Conservation (phyloP, 352 stramenopile species). For the Phytophthora capsici region DNA sequence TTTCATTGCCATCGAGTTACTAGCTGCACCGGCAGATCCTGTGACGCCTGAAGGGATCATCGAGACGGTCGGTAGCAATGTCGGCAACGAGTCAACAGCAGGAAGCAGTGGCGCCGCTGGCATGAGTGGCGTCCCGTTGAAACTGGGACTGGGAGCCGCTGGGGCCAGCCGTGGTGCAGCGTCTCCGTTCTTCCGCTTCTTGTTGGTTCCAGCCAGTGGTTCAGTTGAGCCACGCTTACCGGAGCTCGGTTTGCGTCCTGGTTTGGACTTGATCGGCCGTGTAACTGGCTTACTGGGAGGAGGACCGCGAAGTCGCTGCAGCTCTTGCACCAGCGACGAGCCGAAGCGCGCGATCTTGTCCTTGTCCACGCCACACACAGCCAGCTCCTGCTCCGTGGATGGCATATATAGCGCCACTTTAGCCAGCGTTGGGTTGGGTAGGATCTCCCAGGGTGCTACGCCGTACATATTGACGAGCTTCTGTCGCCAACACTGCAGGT, state of each 20-base stretch:
- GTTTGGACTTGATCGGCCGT: conserved; percentile 24
- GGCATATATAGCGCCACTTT: conserved; percentile 73
- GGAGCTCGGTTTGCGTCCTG: conserved; percentile 22
- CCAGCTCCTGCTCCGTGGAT: conserved; percentile 60
- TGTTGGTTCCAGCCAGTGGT: conserved; percentile 17
- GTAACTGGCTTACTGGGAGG: conserved; percentile 11
- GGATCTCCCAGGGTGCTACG: conserved; percentile 72
- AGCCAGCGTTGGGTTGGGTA: conserved; percentile 75
- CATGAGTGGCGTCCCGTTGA: conserved; percentile 45
- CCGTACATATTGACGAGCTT: conserved; percentile 81
- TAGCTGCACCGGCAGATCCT: conserved; percentile 3
- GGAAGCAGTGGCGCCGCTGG: conserved; percentile 44
- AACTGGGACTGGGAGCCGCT: conserved; percentile 21
- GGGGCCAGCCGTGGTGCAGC: conserved; percentile 26
- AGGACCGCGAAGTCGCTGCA: conserved; percentile 35
- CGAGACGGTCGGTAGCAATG: conserved; percentile 55
- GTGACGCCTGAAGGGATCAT: conserved; percentile 30
- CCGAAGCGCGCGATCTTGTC: conserved; percentile 65
- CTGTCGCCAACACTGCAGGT: conserved; percentile 79
- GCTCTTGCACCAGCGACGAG: conserved; percentile 65
- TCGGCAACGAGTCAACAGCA: conserved; percentile 56
- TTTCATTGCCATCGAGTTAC: conserved; percentile 25
- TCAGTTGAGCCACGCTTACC: conserved; percentile 34
- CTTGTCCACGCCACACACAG: conserved; percentile 52
- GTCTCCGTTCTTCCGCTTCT: conserved; percentile 43